phyloP scores from a whole-genome alignment of 1,284 basidiomycete species.

The Pseudozyma sp. region DNA sequence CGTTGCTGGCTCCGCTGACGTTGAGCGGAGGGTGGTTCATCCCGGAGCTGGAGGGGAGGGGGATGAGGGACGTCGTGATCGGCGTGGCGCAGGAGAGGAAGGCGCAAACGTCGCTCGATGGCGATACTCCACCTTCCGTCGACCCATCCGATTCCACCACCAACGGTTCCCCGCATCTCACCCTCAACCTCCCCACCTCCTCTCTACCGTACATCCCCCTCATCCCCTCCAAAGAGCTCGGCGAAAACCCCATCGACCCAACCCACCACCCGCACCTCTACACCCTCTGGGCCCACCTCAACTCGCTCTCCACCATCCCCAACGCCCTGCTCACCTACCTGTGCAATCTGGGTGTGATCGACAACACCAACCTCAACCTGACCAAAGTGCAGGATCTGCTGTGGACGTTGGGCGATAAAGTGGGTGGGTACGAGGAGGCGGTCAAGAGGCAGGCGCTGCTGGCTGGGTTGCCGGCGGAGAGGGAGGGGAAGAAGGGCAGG shows the following conservation, averaged over 20 bases:
- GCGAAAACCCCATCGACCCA: constrained; percentile 39
- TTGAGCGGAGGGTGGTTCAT: constrained; percentile 29
- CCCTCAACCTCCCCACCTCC: background rate
- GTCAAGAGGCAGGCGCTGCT: constrained; percentile 24
- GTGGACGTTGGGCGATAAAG: constrained; percentile 31
- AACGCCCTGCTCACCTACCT: constrained; percentile 18
- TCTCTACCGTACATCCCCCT: constrained; percentile 5
- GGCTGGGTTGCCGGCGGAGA: constrained; percentile 3
- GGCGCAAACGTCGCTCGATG: constrained; percentile 1
- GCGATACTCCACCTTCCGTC: constrained; percentile 13
- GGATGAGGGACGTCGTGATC: constrained; percentile 1
- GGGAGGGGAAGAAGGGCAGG: background rate
- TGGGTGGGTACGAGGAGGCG: constrained; percentile 19
- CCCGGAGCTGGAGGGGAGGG: constrained; percentile 8
- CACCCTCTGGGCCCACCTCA: constrained; percentile 16
- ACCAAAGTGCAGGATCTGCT: constrained; percentile 20
- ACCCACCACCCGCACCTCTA: constrained; percentile 19
- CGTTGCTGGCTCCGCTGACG: constrained; percentile 14
- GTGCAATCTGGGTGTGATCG: constrained; percentile 13
- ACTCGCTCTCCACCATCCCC: constrained; percentile 4
- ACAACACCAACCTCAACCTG: constrained; percentile 19
- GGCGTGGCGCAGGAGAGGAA: background rate
- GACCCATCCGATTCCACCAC: background rate
- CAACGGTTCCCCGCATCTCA: background rate
- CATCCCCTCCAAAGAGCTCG: constrained; percentile 33